Conservation (phyloP, 1,284 basidiomycete genomes). For the Boletus mariae region DNA sequence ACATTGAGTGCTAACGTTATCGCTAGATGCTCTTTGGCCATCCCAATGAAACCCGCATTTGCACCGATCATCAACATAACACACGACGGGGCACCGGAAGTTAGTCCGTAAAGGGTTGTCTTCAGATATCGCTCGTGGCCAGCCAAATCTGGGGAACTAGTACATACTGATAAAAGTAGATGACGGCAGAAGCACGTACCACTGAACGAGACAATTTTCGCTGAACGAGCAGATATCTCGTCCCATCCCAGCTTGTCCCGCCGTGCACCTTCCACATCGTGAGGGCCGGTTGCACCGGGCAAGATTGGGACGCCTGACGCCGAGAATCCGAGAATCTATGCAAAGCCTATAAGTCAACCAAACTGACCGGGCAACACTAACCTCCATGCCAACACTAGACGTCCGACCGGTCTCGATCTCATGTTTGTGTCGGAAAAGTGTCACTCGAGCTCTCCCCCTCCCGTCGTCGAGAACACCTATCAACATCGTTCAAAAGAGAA, state of each 20-base stretch:
- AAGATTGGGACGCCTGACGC: constrained; percentile 73
- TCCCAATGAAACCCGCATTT: constrained; percentile 94
- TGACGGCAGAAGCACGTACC: constrained; percentile 39
- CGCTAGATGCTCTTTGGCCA: constrained; percentile 97
- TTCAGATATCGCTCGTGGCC: constrained; percentile 89
- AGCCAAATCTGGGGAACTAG: constrained; percentile 63
- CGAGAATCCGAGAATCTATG: constrained; percentile 81
- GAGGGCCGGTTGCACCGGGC: constrained; percentile 54
- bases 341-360: neutral
- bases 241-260: constrained; percentile 93
- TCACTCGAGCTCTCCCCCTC: constrained; percentile 87
- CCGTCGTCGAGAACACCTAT: constrained; percentile 90
- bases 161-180: neutral
- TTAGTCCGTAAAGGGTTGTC: constrained; percentile 93
- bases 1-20: constrained; percentile 92
- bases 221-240: constrained; percentile 86
- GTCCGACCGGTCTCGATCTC: constrained; percentile 96
- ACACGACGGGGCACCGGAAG: constrained; percentile 92
- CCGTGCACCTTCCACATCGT: constrained; percentile 60
- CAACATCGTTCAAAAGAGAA: constrained; percentile 28
- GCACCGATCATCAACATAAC: constrained; percentile 95
- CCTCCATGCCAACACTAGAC: constrained; percentile 95
- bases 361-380: constrained; percentile 30
- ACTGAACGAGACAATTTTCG: constrained; percentile 95
- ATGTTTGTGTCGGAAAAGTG: constrained; percentile 95